Base-by-base conservation (phyloP, 257 asterid species). In the Oldenlandia corymbosa region DNA sequence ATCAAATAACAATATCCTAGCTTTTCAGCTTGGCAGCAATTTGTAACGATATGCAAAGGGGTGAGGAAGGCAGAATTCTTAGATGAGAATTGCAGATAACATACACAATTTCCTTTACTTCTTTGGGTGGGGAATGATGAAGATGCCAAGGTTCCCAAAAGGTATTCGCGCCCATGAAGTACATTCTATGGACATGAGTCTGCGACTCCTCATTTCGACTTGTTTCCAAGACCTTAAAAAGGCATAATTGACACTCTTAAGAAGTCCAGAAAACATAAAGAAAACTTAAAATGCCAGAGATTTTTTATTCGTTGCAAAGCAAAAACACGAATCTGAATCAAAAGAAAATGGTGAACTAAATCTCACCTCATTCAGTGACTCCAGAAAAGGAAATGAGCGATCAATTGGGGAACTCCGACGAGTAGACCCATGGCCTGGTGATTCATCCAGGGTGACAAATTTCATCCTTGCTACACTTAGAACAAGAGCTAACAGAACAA, bases 401-500 rank as follows among this genome's bases (percentile, higher is more conserved):
- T 90, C 97, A 60, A 78, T 87, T 58, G 88, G 80, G 74, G 95
- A 84, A 69, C 85, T 73, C 66, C 90, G 88, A 43, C 85, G 81
- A 66, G 79, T 80, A 59, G 90, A 80, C 67, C 81, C 80, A 60
- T 77, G 78, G 65, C 88, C 88, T 68, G 91, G 88, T 65, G 82
- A 75, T 68, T 90, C 97, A 77, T 90, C 94, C 52, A 79, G 77
- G 52, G 82, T 72, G 64, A 84, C 80, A 76, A 90, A 83, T 73
- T 90, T 90, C 86, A 87, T 76, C 76, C 97, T 80, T 65, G 97
- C 97, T 73, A 87, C 90, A 68, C 95, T 90, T 51, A 90, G 85
- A 80, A 85, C 90, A 70, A 90, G 89, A 43, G 94, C 91, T 69
- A 90, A 70, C 72, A 90, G 68, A 73, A 87, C 64, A 74, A 90